These are phyloP conservation scores for Termitomyces sp. DNA, from an alignment of 768 basidiomycete species.

Conservation along the genomic window DNA sequence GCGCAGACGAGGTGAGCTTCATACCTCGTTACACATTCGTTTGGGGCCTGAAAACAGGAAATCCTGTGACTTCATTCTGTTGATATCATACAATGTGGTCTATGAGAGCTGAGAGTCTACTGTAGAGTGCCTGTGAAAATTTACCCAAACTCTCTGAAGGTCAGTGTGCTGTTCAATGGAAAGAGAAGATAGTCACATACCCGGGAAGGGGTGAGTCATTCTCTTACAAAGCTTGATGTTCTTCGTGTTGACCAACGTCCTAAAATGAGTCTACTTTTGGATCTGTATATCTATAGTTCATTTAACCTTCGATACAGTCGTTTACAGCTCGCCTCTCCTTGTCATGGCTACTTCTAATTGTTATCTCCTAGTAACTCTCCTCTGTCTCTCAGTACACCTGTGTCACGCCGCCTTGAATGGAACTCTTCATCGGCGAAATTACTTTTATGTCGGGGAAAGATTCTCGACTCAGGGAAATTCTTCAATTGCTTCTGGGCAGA, in stretches of 20 bases:
- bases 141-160: not conserved
- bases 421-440: conserved; percentile 38
- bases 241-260: not conserved
- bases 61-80: not conserved
- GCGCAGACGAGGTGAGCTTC: no score
- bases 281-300: not conserved
- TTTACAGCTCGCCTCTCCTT: not conserved
- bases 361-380: not conserved
- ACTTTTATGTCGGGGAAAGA: conserved; percentile 42
- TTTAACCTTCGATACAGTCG: not conserved
- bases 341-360: not conserved
- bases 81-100: not conserved
- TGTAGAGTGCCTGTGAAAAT: not conserved
- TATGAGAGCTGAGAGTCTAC: not conserved
- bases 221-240: not conserved
- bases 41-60: not conserved
- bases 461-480: conserved; percentile 30
- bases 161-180: no score
- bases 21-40: no score
- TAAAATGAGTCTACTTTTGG: not conserved
- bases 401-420: conserved; percentile 10
- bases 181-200: not conserved
- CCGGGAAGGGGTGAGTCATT: not conserved
- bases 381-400: not conserved
- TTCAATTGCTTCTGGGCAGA: conserved; percentile 35